Percentiles rank a stretch among this genome's conserved stretches.
Conservation (phyloP, 169 alveolate species). For the Cryptosporidium sp. region DNA sequence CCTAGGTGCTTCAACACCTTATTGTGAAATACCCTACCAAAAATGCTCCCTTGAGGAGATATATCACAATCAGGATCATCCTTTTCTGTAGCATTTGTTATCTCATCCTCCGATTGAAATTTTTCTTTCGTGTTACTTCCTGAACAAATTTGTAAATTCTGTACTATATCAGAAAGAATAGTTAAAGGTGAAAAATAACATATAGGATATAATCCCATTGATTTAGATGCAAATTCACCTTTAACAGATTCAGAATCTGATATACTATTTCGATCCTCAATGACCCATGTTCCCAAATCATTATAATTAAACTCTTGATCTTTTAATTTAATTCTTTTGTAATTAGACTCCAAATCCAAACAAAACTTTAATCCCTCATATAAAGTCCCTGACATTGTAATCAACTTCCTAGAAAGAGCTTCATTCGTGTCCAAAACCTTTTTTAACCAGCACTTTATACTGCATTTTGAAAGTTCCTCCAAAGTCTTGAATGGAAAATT, state of each 20-base stretch:
- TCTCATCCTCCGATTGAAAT: background rate
- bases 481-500: constrained; percentile 37
- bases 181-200: constrained; percentile 65
- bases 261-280: background rate
- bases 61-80: constrained; percentile 2
- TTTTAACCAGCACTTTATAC: constrained; percentile 31
- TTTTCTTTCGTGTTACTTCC: background rate
- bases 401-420: background rate
- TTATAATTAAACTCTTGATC: constrained; percentile 22
- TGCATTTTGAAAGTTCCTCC: constrained; percentile 44
- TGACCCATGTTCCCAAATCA: constrained; percentile 50
- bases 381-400: constrained; percentile 5
- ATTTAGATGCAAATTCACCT: background rate
- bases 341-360: constrained; percentile 11
- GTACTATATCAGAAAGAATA: constrained; percentile 38
- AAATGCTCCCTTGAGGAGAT: constrained; percentile 8
- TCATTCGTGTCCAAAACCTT: constrained; percentile 2
- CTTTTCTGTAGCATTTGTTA: background rate
- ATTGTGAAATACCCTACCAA: constrained; percentile 47
- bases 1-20: constrained; percentile 11
- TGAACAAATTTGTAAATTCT: constrained; percentile 54
- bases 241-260: background rate
- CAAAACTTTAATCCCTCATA: constrained; percentile 47
- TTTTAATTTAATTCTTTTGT: background rate
- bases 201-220: constrained; percentile 36